Percentiles rank a stretch among this genome's conserved stretches.
phyloP scores from a whole-genome alignment of 1,284 basidiomycete species.

The Cryptococcus jaspeensis region DNA sequence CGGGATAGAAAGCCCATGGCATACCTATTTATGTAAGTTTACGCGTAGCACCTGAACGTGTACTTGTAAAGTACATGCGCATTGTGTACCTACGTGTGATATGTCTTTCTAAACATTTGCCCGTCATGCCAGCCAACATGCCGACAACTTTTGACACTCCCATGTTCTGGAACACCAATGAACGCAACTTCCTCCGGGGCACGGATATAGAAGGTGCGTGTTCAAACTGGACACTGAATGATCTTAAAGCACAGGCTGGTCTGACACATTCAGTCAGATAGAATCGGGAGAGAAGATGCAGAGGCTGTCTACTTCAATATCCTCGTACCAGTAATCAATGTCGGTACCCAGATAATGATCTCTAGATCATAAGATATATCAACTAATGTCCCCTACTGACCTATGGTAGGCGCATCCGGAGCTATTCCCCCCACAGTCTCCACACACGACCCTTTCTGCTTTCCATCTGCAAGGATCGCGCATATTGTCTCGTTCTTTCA shows the following conservation, averaged over 20 bases:
- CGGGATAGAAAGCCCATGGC: slow-evolving; percentile 64
- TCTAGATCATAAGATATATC: not conserved
- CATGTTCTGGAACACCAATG: slow-evolving; percentile 86
- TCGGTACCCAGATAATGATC: slow-evolving; percentile 40
- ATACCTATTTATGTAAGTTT: slow-evolving; percentile 64
- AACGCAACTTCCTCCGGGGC: slow-evolving; percentile 74
- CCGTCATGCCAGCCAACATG: slow-evolving; percentile 52
- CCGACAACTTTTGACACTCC: slow-evolving; percentile 80
- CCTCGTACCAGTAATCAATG: slow-evolving; percentile 66
- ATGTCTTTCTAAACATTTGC: not conserved
- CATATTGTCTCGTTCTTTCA: slow-evolving; percentile 73
- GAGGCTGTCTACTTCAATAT: slow-evolving; percentile 70
- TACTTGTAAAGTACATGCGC: no score
- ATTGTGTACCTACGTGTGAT: no score
- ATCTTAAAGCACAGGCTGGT: not conserved
- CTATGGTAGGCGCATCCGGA: slow-evolving; percentile 62
- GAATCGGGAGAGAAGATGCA: slow-evolving; percentile 81
- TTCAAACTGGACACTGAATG: not conserved
- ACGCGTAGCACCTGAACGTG: no score
- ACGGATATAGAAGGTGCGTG: slow-evolving; percentile 79
- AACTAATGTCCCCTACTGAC: not conserved
- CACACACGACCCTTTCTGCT: slow-evolving; percentile 67
- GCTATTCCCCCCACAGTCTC: slow-evolving; percentile 61
- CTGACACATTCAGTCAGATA: slow-evolving; percentile 57
- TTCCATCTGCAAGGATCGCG: slow-evolving; percentile 91